Evolutionary conservation across 2,329 filamentous ascomycete species (phyloP), one percentile per base, ranked within the genome.

Genomic region (Epichloe elymi): DNA sequence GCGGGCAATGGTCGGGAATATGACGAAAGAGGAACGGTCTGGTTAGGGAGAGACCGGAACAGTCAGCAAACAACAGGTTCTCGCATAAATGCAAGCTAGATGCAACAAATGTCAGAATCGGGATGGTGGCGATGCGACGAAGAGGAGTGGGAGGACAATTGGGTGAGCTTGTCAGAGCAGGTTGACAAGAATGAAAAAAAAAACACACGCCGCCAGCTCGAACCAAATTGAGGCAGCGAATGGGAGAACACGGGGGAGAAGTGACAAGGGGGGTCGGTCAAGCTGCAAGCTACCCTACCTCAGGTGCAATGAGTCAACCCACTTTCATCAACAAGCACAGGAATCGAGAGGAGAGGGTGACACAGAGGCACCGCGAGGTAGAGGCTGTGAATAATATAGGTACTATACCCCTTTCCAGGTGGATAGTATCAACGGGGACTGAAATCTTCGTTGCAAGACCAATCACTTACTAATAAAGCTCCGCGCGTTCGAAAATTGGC

Each of bases 81-180:
- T 64, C 61, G 62, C 62, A 61, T 64, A 58, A 59, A 63, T 56
- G 59, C 59, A 62, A 62, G 59, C 53, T 56, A 54, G 57, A 58
- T 62, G 59, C 60, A 64, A 59, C 60, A 50, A 49, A 61, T 47
- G 57, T 60, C 57, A 56, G 58, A 58, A 58, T 57, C 49, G 51
- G 55, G 53, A 55, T 54, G 55, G 55, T 53, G 53, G 56, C 50
- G 57, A 49, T 49, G 55, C 53, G 52, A 46, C 40, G 36, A 49
- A 47, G 50, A 53, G 53, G 57, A 46, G 51, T 55, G 51, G 52
- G 51, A 58, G 51, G 51, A 56, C 50, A 56, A 53, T 40, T 55
- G 56, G 51, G 57, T 53, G 44, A 50, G 51, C 38, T 51, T 49
- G 40, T 19, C 26, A 49, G 40, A 49, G 50, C 45, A 48, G 51